Conservation (phyloP, 352 stramenopile species). For the Paralagenidium karlingii region DNA sequence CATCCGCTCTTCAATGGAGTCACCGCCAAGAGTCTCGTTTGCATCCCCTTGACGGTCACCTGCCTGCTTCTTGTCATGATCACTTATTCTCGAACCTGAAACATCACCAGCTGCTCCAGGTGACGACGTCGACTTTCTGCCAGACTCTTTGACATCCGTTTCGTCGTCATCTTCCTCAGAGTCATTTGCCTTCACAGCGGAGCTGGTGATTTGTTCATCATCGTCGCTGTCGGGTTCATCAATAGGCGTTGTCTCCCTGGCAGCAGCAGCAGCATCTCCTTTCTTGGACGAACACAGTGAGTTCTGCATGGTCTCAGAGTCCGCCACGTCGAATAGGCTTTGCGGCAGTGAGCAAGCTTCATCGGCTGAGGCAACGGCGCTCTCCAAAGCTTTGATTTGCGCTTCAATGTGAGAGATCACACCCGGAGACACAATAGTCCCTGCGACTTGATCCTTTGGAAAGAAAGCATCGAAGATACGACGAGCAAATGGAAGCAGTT, state of each 20-base stretch:
- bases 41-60: slow-evolving; percentile 1
- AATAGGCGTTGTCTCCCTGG: no score
- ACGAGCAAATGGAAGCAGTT: no score
- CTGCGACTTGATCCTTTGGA: no score
- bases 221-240: no score
- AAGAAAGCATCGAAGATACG: no score
- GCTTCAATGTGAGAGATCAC: slow-evolving; percentile 19
- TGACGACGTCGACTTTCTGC: not conserved
- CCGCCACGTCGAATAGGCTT: slow-evolving; percentile 35
- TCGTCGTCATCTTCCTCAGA: slow-evolving; percentile 14
- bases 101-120: not conserved
- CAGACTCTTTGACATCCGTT: slow-evolving; percentile 8
- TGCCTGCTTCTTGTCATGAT: not conserved
- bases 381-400: slow-evolving; percentile 4
- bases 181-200: no score
- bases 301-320: slow-evolving; percentile 37
- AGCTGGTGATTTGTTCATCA: not conserved
- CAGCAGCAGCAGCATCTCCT: no score
- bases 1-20: slow-evolving; percentile 9
- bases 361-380: not conserved
- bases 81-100: no score
- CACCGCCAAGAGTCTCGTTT: not conserved
- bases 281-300: no score
- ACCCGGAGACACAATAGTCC: slow-evolving; percentile 3
- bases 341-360: slow-evolving; percentile 6